phyloP scores from a whole-genome alignment of 768 basidiomycete species.

The Suillus ampliporus region DNA sequence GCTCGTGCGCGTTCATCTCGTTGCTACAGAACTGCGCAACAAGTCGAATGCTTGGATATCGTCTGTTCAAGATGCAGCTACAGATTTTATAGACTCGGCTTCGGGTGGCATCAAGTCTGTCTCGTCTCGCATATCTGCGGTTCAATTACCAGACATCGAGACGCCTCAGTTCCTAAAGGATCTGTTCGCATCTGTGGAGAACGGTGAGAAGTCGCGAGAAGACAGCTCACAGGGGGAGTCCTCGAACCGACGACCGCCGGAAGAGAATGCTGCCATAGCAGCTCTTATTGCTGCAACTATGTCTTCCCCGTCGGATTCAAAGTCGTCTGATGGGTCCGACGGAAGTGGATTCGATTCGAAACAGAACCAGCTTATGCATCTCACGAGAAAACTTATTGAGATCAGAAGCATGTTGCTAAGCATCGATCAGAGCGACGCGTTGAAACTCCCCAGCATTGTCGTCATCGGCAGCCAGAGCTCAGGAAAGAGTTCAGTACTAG shows the following conservation, averaged over 20 bases:
- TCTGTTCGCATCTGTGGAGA: constrained; percentile 46
- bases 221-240: constrained; percentile 41
- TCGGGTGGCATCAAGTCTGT: constrained; percentile 69
- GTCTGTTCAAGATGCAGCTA: constrained; percentile 69
- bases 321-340: constrained; percentile 38
- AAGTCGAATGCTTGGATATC: constrained; percentile 70
- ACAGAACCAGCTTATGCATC: constrained; percentile 88
- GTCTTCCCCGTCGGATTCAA: constrained; percentile 74
- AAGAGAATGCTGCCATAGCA: constrained; percentile 69
- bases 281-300: constrained; percentile 79
- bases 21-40: constrained; percentile 67
- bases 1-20: constrained; percentile 7
- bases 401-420: constrained; percentile 93
- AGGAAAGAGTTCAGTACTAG: constrained; percentile 96
- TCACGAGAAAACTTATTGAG: constrained; percentile 95
- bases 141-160: constrained; percentile 63
- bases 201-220: constrained; percentile 38
- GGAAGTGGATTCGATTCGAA: constrained; percentile 47
- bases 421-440: constrained; percentile 93
- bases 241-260: constrained; percentile 47
- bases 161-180: constrained; percentile 74
- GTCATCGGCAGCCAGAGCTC: constrained; percentile 99
- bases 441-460: constrained; percentile 96
- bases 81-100: constrained; percentile 75
- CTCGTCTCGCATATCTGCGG: constrained; percentile 60